phyloP scores from a whole-genome alignment of 768 basidiomycete genomes.

The Lactarius sp. region DNA sequence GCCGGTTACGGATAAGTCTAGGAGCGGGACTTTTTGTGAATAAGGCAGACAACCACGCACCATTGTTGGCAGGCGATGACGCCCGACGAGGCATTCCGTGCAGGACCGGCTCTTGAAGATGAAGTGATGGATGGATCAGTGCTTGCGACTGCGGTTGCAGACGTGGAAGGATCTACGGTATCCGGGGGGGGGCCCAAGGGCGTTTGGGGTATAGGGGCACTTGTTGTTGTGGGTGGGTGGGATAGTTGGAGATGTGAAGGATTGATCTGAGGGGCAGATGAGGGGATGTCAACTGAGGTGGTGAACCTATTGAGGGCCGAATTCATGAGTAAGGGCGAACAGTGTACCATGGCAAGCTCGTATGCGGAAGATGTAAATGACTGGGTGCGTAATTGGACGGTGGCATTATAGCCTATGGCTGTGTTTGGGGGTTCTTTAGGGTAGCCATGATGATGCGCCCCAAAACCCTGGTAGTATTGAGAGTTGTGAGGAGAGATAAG shows the following conservation, averaged over 20 bases:
- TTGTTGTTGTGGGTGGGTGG: conserved; percentile 5
- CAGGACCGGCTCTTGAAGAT: conserved; percentile 31
- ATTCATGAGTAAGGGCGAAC: conserved; percentile 17
- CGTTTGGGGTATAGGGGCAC: conserved; percentile 10
- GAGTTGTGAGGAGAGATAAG: conserved; percentile 24
- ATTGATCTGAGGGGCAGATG: conserved; percentile 11
- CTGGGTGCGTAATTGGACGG: conserved; percentile 21
- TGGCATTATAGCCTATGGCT: conserved; percentile 19
- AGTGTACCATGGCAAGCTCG: conserved; percentile 22
- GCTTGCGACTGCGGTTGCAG: conserved; percentile 23
- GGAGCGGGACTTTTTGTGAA: conserved; percentile 29
- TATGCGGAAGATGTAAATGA: conserved; percentile 25
- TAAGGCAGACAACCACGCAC: conserved; percentile 45
- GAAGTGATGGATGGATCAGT: conserved; percentile 20
- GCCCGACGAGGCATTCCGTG: conserved; percentile 56
- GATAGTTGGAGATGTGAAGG: conserved; percentile 21
- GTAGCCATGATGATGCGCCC: conserved; percentile 15
- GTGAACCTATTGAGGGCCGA: conserved; percentile 10
- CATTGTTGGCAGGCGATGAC: conserved; percentile 86
- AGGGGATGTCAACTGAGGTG: conserved; percentile 9
- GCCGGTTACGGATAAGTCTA: conserved; percentile 15
- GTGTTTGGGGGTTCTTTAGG: conserved; percentile 25
- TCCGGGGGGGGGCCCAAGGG: conserved; percentile 2
- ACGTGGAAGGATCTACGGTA: conserved; percentile 17
- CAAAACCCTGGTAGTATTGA: conserved; percentile 22